Evolutionary conservation across 1,284 basidiomycete species (phyloP).

Genomic region (Ustilago shanxiensis): DNA sequence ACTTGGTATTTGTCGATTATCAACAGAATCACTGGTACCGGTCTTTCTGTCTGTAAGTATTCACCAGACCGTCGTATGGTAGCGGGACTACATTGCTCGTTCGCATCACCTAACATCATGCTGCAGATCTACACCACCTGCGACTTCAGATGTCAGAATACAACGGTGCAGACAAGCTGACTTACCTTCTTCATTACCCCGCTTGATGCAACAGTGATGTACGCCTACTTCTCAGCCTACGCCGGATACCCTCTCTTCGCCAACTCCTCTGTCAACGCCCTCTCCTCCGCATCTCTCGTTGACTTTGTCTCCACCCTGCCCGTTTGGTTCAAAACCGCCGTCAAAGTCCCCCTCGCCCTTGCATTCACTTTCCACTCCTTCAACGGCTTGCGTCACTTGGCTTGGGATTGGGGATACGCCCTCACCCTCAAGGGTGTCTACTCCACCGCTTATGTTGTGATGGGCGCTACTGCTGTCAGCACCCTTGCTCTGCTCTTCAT

Average conservation of each 20-base stretch:
- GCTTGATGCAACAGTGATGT: constrained; percentile 74
- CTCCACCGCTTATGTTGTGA: constrained; percentile 60
- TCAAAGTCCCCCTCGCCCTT: constrained; percentile 60
- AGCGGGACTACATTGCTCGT: too few species aligned
- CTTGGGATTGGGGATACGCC: constrained; percentile 86
- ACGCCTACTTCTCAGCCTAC: constrained; percentile 89
- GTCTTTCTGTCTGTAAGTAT: constrained; percentile 72
- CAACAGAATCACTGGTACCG: constrained; percentile 86
- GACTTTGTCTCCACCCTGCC: constrained; percentile 76
- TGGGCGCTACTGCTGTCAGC: constrained; percentile 50
- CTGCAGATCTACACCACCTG: too few species aligned
- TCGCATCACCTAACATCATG: too few species aligned
- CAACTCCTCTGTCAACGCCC: constrained; percentile 72
- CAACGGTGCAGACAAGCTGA: too few species aligned
- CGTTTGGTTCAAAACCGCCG: constrained; percentile 68
- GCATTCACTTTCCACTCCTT: constrained; percentile 79
- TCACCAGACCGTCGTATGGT: background rate
- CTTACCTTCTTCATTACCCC: too few species aligned
- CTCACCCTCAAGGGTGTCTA: constrained; percentile 64
- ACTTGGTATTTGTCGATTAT: constrained; percentile 89
- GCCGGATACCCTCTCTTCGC: constrained; percentile 80
- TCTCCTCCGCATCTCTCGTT: constrained; percentile 83
- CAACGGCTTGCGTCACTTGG: constrained; percentile 91
- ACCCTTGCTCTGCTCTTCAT: constrained; percentile 60
- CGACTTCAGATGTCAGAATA: too few species aligned